A percentile compares a stretch with the other conserved stretches of the same genome.
These are phyloP conservation scores for Agarophyton chilense DNA, from an alignment of 23 red algal genomes.

Conservation along the genomic window DNA sequence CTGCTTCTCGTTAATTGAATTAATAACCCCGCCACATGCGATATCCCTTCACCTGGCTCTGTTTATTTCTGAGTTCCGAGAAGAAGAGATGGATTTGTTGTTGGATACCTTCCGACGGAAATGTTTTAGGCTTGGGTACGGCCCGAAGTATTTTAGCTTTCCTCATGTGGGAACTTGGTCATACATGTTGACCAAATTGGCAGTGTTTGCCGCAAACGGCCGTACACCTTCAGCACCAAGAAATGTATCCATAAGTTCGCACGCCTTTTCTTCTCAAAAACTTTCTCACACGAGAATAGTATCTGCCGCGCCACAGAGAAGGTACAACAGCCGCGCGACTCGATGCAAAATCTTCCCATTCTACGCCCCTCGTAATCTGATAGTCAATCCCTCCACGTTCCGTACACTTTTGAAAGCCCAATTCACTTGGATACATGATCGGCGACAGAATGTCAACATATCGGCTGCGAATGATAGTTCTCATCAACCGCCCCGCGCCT, in stretches of 20 bases:
- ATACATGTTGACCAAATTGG: too few species aligned
- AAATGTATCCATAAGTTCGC: background rate
- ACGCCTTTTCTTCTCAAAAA: background rate
- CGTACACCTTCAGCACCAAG: background rate
- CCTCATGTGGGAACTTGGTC: too few species aligned
- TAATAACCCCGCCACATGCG: too few species aligned
- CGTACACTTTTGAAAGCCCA: background rate
- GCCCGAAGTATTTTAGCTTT: too few species aligned
- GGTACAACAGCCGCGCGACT: background rate
- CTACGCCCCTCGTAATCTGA: background rate
- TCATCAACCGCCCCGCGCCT: background rate
- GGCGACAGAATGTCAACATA: conserved; percentile 37
- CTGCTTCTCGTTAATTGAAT: too few species aligned
- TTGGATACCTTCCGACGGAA: too few species aligned
- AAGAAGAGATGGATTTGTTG: too few species aligned
- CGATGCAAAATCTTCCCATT: background rate
- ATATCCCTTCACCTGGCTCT: too few species aligned
- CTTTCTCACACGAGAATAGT: background rate
- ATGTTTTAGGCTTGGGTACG: too few species aligned
- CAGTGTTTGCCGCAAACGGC: too few species aligned
- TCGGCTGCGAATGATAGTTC: background rate
- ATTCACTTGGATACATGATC: conserved; percentile 8
- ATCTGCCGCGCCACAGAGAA: background rate
- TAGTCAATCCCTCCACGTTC: background rate
- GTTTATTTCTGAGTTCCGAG: too few species aligned